Conservation (phyloP, 2,329 filamentous ascomycete genomes). For the Beauveria varroae region DNA sequence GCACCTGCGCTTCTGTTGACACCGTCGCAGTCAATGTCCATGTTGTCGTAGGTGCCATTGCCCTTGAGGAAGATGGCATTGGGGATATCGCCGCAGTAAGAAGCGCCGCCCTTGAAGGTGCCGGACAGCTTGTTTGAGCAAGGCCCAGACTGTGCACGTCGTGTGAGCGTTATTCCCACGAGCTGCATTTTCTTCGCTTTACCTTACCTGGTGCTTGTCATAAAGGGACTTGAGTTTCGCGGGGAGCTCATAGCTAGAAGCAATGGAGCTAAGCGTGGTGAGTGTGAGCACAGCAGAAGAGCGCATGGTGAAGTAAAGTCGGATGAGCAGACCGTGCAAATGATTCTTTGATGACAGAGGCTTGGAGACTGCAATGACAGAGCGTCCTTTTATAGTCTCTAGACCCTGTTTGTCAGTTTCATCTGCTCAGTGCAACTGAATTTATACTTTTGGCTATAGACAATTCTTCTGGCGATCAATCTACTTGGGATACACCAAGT, state of each 20-base stretch:
- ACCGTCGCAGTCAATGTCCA: constrained; percentile 47
- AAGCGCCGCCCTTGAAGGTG: not conserved
- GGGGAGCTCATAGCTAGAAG: constrained; percentile 11
- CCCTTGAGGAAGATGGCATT: constrained; percentile 36
- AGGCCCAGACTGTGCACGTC: not conserved
- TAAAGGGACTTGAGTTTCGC: constrained; percentile 14
- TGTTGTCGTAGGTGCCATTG: constrained; percentile 30
- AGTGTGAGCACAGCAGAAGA: constrained; percentile 11
- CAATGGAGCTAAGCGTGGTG: constrained; percentile 9
- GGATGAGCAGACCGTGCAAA: not conserved
- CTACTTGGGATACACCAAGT: not conserved
- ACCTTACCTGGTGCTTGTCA: constrained; percentile 13
- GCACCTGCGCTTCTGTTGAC: constrained; percentile 29
- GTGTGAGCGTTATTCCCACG: not conserved
- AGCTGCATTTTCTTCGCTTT: too few relatives aligned
- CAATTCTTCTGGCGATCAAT: not conserved
- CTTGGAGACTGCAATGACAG: not conserved
- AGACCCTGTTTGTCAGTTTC: not conserved
- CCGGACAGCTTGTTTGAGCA: constrained; percentile 5
- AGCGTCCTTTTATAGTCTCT: not conserved
- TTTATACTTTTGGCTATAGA: not conserved
- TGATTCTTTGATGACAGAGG: not conserved
- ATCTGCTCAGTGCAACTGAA: too few relatives aligned
- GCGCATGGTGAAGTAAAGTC: constrained; percentile 8
- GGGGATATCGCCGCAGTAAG: constrained; percentile 11